Evolutionary conservation across 306 rosid species (phyloP).

Genomic region (Spatholobus suberectus): DNA sequence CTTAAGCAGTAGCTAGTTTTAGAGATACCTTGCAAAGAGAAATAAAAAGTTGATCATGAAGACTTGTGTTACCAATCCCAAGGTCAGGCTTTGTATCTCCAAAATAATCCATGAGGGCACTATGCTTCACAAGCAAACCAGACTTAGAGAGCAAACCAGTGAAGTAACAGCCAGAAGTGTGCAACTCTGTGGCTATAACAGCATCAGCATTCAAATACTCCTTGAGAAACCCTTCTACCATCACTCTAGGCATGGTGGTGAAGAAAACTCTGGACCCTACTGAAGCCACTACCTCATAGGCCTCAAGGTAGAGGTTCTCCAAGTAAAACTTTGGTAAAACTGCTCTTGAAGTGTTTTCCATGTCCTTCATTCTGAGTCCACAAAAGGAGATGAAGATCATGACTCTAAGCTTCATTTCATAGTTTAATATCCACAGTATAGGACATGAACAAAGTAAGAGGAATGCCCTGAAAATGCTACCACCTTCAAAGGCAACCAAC

Average conservation of each 20-base stretch:
- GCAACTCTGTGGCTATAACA: slow-evolving; percentile 31
- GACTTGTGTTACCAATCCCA: slow-evolving; percentile 22
- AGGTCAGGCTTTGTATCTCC: slow-evolving; percentile 30
- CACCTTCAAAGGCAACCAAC: slow-evolving; percentile 85
- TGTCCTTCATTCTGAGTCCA: slow-evolving; percentile 38
- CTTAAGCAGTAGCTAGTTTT: neutral
- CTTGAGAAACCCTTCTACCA: slow-evolving; percentile 38
- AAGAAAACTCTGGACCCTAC: slow-evolving; percentile 28
- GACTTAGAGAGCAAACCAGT: slow-evolving; percentile 17
- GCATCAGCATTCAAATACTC: slow-evolving; percentile 37
- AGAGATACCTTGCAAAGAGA: slow-evolving; percentile 37
- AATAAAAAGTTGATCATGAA: slow-evolving; percentile 32
- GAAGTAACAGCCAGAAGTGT: slow-evolving; percentile 33
- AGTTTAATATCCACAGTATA: slow-evolving; percentile 38
- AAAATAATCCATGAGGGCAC: slow-evolving; percentile 26
- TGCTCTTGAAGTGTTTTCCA: slow-evolving; percentile 30
- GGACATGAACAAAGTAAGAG: slow-evolving; percentile 66
- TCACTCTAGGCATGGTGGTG: slow-evolving; percentile 33
- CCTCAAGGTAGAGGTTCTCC: slow-evolving; percentile 35
- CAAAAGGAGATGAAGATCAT: slow-evolving; percentile 42
- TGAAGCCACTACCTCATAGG: slow-evolving; percentile 35
- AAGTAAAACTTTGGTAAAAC: slow-evolving; percentile 39
- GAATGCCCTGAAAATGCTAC: slow-evolving; percentile 70
- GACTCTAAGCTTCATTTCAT: slow-evolving; percentile 33
- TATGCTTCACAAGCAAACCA: slow-evolving; percentile 32